Conservation (phyloP, 495 filamentous ascomycete species). For the Penicillium argentinense region DNA sequence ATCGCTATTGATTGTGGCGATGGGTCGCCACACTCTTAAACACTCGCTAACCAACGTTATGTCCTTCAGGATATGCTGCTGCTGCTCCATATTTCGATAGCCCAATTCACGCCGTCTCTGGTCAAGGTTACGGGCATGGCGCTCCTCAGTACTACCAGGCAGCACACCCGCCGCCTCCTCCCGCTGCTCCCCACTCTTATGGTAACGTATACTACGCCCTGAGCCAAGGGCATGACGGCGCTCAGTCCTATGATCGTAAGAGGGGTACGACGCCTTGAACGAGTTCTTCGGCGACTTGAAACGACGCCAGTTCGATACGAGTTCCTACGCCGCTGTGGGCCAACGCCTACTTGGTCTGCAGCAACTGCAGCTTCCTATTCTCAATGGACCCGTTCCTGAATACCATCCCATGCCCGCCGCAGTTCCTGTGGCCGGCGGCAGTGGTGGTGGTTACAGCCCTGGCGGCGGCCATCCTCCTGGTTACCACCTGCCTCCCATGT, state of each 20-base stretch:
- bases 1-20: no score
- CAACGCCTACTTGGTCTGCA: slow-evolving; percentile 76
- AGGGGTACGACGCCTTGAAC: slow-evolving; percentile 85
- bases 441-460: slow-evolving; percentile 53
- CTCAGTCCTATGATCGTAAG: slow-evolving; percentile 65
- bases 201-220: slow-evolving; percentile 72
- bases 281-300: slow-evolving; percentile 93
- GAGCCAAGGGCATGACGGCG: slow-evolving; percentile 52
- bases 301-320: slow-evolving; percentile 81
- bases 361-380: slow-evolving; percentile 65
- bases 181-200: slow-evolving; percentile 53
- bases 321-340: slow-evolving; percentile 78
- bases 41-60: background rate
- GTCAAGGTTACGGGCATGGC: slow-evolving; percentile 46
- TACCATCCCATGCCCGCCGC: slow-evolving; percentile 60
- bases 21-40: no score
- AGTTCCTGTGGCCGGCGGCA: slow-evolving; percentile 51
- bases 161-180: slow-evolving; percentile 50
- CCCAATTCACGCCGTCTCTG: slow-evolving; percentile 39
- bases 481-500: slow-evolving; percentile 79
- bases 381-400: slow-evolving; percentile 61
- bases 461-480: slow-evolving; percentile 50
- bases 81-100: slow-evolving; percentile 48
- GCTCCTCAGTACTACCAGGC: slow-evolving; percentile 59
- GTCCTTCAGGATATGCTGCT: slow-evolving; percentile 34